These are phyloP conservation scores for Aspergillus sp. DNA, from an alignment of 2,329 filamentous ascomycete genomes.

Conservation along the genomic window DNA sequence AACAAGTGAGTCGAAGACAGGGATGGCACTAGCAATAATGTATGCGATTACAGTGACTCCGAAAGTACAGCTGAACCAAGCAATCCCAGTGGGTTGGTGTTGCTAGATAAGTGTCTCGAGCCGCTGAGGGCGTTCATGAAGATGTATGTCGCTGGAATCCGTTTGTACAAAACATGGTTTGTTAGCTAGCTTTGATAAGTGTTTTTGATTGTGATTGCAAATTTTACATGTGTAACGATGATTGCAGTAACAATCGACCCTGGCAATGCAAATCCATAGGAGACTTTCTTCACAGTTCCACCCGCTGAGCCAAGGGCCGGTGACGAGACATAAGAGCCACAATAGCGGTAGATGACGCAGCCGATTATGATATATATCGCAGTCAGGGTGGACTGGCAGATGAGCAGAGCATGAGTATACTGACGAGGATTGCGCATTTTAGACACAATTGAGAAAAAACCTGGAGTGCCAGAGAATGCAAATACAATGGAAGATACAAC, in stretches of 20 bases:
- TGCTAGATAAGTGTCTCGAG: slow-evolving; percentile 14
- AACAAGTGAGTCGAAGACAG: slow-evolving; percentile 18
- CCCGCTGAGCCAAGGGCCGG: slow-evolving; percentile 45
- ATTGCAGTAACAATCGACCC: slow-evolving; percentile 20
- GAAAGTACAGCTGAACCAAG: slow-evolving; percentile 19
- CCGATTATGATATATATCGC: slow-evolving; percentile 32
- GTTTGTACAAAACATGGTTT: neutral
- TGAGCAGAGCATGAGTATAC: slow-evolving; percentile 27
- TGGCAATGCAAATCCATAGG: slow-evolving; percentile 36
- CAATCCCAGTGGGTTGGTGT: slow-evolving; percentile 19
- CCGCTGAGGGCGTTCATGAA: slow-evolving; percentile 15
- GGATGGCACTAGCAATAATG: slow-evolving; percentile 21
- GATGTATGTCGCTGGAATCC: slow-evolving; percentile 4
- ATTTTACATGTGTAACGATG: neutral
- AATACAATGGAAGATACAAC: slow-evolving; percentile 25
- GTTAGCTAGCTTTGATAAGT: neutral
- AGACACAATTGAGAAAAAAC: slow-evolving; percentile 32
- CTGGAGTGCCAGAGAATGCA: slow-evolving; percentile 22
- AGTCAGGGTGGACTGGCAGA: slow-evolving; percentile 29
- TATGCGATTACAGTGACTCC: slow-evolving; percentile 15
- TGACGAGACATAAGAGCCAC: slow-evolving; percentile 42
- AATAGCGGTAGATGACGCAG: slow-evolving; percentile 42
- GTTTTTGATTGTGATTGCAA: neutral
- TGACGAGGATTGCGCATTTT: slow-evolving; percentile 33
- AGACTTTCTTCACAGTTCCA: slow-evolving; percentile 36